phyloP scores from a whole-genome alignment of 352 stramenopile genomes.

The Plasmopara viticola region DNA sequence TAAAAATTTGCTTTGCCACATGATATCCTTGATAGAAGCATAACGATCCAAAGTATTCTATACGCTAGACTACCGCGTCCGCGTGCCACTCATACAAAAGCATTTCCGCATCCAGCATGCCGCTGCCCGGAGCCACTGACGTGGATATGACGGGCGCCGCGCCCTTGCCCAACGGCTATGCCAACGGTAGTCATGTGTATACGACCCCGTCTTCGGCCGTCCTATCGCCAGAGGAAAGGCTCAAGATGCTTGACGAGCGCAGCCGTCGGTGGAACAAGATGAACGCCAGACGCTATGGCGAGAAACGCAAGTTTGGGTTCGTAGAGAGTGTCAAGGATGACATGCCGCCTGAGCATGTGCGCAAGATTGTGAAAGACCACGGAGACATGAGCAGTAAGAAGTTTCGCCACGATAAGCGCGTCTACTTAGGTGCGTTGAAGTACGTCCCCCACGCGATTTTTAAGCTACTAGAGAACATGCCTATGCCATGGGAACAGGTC shows the following conservation, averaged over 20 bases:
- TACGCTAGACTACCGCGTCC: neutral
- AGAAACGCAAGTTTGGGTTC: slow-evolving; percentile 92
- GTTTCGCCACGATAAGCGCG: slow-evolving; percentile 97
- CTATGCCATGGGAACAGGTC: slow-evolving; percentile 99
- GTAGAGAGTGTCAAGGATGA: slow-evolving; percentile 90
- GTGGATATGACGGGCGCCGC: slow-evolving; percentile 23
- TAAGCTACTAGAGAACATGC: slow-evolving; percentile 99
- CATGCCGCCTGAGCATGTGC: slow-evolving; percentile 95
- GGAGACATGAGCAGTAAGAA: slow-evolving; percentile 99
- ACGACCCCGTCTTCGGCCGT: slow-evolving; percentile 6
- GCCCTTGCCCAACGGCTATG: slow-evolving; percentile 5
- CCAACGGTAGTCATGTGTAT: slow-evolving; percentile 8
- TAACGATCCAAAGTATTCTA: slow-evolving; percentile 12
- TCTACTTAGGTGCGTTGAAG: slow-evolving; percentile 99
- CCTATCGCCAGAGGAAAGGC: slow-evolving; percentile 45
- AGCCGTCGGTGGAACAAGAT: slow-evolving; percentile 81
- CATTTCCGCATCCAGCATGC: slow-evolving; percentile 11
- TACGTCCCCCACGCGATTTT: slow-evolving; percentile 99
- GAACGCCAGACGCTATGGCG: slow-evolving; percentile 92
- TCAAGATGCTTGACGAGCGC: slow-evolving; percentile 69
- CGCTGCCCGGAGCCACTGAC: slow-evolving; percentile 20
- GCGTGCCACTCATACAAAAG: slow-evolving; percentile 20
- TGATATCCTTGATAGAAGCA: neutral
- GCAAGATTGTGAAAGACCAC: slow-evolving; percentile 99
- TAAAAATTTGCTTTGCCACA: neutral